phyloP scores from a whole-genome alignment of 2,329 filamentous ascomycete genomes.

The Harringtonia aguacate region DNA sequence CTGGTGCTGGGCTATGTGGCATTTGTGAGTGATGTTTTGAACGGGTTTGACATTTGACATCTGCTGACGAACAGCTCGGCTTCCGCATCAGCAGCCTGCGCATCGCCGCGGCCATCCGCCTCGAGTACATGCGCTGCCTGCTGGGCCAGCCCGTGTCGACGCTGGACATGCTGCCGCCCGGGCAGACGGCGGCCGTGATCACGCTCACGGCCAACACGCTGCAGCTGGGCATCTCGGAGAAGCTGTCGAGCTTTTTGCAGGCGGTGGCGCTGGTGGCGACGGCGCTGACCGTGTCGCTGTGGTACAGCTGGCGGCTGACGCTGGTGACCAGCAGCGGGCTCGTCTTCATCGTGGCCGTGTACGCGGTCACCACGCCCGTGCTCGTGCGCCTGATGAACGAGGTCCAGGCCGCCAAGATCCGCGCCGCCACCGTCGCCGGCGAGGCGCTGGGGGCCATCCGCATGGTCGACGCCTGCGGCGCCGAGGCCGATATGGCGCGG shows the following conservation, averaged over 20 bases:
- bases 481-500: conserved; percentile 40
- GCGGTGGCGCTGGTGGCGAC: conserved; percentile 40
- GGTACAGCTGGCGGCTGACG: conserved; percentile 46
- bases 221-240: conserved; percentile 51
- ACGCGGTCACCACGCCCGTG: conserved; percentile 40
- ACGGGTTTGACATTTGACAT: too few species aligned
- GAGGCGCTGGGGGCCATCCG: conserved; percentile 49
- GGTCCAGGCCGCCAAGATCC: conserved; percentile 40
- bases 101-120: conserved; percentile 47
- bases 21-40: too few species aligned
- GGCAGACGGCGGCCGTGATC: conserved; percentile 49
- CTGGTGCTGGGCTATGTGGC: too few species aligned
- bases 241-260: too few species aligned
- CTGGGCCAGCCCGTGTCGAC: conserved; percentile 56
- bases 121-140: conserved; percentile 52
- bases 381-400: conserved; percentile 40
- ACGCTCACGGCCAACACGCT: conserved; percentile 52
- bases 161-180: conserved; percentile 51
- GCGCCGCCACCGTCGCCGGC: conserved; percentile 47
- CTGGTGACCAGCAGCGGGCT: conserved; percentile 47
- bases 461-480: conserved; percentile 53
- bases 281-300: conserved; percentile 44
- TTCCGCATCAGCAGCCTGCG: conserved; percentile 51
- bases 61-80: too few species aligned
- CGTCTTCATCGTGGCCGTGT: conserved; percentile 40